A percentile compares a stretch with the other conserved stretches of the same genome.
Evolutionary conservation across 306 rosid genomes (phyloP).

Genomic region (Acacia crassicarpa): DNA sequence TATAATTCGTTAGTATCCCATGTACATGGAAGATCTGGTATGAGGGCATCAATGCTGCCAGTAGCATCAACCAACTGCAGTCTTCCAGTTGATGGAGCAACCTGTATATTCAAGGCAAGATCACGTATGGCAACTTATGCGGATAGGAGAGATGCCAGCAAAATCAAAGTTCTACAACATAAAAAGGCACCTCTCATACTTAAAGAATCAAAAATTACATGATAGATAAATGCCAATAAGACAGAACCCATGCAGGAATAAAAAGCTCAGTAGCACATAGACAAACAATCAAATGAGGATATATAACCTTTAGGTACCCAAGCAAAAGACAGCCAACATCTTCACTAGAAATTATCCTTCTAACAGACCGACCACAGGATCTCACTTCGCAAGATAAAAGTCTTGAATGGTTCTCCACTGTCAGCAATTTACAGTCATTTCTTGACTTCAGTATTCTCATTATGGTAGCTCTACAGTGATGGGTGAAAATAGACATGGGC

Average conservation of each 20-base stretch:
- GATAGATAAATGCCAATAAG: neutral
- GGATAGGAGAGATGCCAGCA: conserved; percentile 17
- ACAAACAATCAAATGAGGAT: conserved; percentile 24
- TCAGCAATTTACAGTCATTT: conserved; percentile 32
- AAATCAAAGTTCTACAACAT: neutral
- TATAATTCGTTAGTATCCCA: conserved; percentile 56
- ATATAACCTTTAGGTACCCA: conserved; percentile 72
- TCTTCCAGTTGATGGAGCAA: conserved; percentile 62
- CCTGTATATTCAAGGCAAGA: conserved; percentile 47
- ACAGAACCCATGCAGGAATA: conserved; percentile 18
- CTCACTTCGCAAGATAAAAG: conserved; percentile 47
- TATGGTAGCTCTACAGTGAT: conserved; percentile 50
- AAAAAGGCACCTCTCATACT: neutral
- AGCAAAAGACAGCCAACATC: conserved; percentile 67
- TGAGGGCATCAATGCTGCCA: conserved; percentile 73
- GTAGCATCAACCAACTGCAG: conserved; percentile 87
- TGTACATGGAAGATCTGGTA: conserved; percentile 84
- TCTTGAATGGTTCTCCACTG: conserved; percentile 39
- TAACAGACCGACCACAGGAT: conserved; percentile 43
- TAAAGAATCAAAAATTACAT: conserved; percentile 5
- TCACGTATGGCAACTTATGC: conserved; percentile 10
- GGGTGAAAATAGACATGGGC: conserved; percentile 54
- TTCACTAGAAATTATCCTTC: conserved; percentile 61
- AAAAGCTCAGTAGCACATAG: conserved; percentile 19
- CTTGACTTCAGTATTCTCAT: conserved; percentile 40